Base-by-base conservation (phyloP, 1,284 basidiomycete genomes). In the Fomitopsis pinicola region DNA sequence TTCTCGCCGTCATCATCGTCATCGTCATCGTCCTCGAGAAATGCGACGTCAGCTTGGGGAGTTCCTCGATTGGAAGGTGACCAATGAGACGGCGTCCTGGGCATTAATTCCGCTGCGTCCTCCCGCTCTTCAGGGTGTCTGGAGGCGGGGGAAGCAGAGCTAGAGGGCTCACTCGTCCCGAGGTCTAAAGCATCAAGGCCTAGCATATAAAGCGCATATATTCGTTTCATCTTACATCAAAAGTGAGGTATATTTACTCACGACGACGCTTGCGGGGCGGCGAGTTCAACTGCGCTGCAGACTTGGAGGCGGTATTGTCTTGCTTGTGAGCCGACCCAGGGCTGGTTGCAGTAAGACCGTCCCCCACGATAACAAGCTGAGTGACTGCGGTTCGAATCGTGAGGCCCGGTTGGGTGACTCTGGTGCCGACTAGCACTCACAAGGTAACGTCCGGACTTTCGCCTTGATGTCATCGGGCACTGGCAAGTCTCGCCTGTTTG, bases 141-240 rank as follows among this genome's bases (percentile, higher is more conserved):
- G 33, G n/a, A 54, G 35, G 10, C 35, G n/a, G 52, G 44, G 38
- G 35, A 38, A 15, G 5, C n/a, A 22, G 52, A 44, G 35, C 19
- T 26, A 17, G 8, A 7, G 17, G 57, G 42, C n/a, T 14, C 35
- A 54, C 30, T 57, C 42, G 28, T 6, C 17, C 30, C 42, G 42
- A 62, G 42, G 28, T 59, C 58, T 4, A 57, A 40, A 9, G 61
- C 54, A 54, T 60, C 17, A 14, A 10, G 54, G 26, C 58, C 58
- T 59, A 50, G 12, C 26, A 14, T 15, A 22, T 48, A n/a, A 1
- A 33, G 30, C 30, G 30, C 30, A 33, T 12, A 10, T 26, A 30
- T 30, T 28, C n/a, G 42, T 3, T 42, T 15, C 22, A 15, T 38
- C 10, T 4, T 3, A n/a, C 44, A 15, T 17, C 10, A 22, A 46